phyloP scores from a whole-genome alignment of 345 rosid genomes.

The Clarkia xantiana region DNA sequence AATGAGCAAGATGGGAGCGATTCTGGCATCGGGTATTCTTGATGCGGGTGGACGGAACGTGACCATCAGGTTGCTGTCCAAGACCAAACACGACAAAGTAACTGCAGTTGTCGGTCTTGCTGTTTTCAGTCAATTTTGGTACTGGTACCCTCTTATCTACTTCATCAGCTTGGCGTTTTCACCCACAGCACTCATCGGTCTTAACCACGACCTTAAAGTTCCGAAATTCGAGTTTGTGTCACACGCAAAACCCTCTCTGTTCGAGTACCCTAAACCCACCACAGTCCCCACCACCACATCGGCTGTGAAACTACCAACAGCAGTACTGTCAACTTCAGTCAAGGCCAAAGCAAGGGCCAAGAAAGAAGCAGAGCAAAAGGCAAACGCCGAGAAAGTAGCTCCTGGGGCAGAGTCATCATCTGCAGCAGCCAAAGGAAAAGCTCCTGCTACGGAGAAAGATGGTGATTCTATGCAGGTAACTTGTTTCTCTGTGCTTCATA shows the following conservation, averaged over 20 bases:
- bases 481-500: too few species aligned
- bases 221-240: conserved; percentile 90
- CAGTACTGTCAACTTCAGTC: conserved; percentile 90
- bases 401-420: conserved; percentile 33
- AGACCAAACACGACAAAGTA: conserved; percentile 90
- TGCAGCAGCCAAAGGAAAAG: conserved; percentile 85
- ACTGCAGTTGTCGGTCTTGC: conserved; percentile 97
- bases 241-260: conserved; percentile 85
- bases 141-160: conserved; percentile 96
- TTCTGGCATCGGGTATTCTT: conserved; percentile 91
- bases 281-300: conserved; percentile 69
- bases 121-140: conserved; percentile 98
- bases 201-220: conserved; percentile 85
- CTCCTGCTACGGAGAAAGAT: conserved; percentile 49
- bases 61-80: conserved; percentile 79
- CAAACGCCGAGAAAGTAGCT: conserved; percentile 24
- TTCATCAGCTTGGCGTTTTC: conserved; percentile 88
- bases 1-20: conserved; percentile 99
- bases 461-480: conserved; percentile 92
- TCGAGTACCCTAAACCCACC: conserved; percentile 94
- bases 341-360: conserved; percentile 96
- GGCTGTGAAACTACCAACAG: conserved; percentile 83
- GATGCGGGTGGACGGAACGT: conserved; percentile 99
- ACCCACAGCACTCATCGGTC: conserved; percentile 89
- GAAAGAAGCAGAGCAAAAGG: conserved; percentile 97